Conservation (phyloP, 2,329 filamentous ascomycete genomes). For the Dactylellina parvicollis region DNA sequence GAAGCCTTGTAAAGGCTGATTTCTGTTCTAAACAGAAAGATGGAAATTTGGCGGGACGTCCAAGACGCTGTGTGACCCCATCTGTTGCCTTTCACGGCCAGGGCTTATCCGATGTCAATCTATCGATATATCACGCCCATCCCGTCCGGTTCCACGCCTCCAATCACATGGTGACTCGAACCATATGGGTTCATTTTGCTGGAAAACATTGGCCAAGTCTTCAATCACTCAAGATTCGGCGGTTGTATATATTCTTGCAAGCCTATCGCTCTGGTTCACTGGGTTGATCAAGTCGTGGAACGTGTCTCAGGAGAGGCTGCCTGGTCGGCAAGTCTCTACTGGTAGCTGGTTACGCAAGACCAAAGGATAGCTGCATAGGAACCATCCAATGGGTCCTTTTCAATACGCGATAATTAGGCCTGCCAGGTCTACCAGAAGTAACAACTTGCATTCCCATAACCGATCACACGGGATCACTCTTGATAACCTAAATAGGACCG, state of each 20-base stretch:
- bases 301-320: constrained; percentile 33
- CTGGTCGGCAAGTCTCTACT: constrained; percentile 41
- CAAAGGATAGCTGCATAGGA: constrained; percentile 13
- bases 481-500: constrained; percentile 16
- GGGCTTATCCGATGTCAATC: neutral
- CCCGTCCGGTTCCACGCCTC: constrained; percentile 10
- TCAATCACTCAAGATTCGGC: neutral
- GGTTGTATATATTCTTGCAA: constrained; percentile 5
- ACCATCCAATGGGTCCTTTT: constrained; percentile 43
- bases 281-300: constrained; percentile 21
- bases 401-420: constrained; percentile 43
- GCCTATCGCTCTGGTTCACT: constrained; percentile 2
- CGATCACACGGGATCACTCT: constrained; percentile 44
- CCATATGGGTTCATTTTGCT: constrained; percentile 1
- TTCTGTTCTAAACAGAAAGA: too few species aligned
- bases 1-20: too few species aligned
- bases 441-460: constrained; percentile 32
- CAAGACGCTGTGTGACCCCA: constrained; percentile 4
- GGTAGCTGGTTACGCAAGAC: constrained; percentile 49
- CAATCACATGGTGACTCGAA: constrained; percentile 18
- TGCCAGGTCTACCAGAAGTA: neutral
- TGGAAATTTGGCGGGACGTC: neutral
- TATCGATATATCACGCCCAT: neutral
- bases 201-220: neutral
- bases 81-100: neutral